phyloP scores from a whole-genome alignment of 2,329 filamentous ascomycete species.

The Phaeophleospora eucalypticola region DNA sequence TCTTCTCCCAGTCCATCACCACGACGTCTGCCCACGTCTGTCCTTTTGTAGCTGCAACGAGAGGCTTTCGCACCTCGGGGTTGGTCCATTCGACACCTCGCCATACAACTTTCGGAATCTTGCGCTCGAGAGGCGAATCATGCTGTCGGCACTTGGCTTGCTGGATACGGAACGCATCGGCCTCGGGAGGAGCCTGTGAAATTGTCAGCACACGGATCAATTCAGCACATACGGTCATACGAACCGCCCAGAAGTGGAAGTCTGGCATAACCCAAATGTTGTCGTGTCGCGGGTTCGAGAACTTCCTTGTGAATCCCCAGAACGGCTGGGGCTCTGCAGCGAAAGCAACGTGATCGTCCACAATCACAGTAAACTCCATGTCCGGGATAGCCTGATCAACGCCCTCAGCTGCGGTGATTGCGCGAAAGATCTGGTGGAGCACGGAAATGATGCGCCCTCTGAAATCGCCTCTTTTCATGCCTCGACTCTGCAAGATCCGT shows the following conservation, averaged over 20 bases:
- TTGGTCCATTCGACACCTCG: conserved; percentile 28
- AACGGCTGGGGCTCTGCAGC: conserved; percentile 8
- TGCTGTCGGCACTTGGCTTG: conserved; percentile 19
- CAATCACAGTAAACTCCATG: conserved; percentile 19
- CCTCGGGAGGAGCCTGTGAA: conserved; percentile 9
- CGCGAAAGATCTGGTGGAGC: conserved; percentile 14
- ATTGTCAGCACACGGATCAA: neutral
- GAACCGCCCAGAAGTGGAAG: conserved; percentile 20
- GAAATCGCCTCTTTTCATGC: conserved; percentile 24
- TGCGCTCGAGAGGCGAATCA: conserved; percentile 21
- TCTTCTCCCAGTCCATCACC: conserved; percentile 25
- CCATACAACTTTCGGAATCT: conserved; percentile 31
- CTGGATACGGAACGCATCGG: conserved; percentile 18
- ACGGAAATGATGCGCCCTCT: conserved; percentile 32
- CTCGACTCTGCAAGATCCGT: conserved; percentile 17
- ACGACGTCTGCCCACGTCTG: conserved; percentile 37
- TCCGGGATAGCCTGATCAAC: conserved; percentile 18
- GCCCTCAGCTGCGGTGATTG: conserved; percentile 17
- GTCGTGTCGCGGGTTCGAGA: conserved; percentile 19
- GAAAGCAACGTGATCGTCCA: conserved; percentile 17
- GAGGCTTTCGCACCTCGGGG: conserved; percentile 24
- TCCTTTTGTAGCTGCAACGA: conserved; percentile 29
- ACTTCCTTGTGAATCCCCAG: conserved; percentile 16
- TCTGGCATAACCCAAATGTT: conserved; percentile 19
- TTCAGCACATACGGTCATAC: neutral